Percentiles rank a stretch among this genome's conserved stretches.
Conservation (phyloP, 2,329 filamentous ascomycete genomes). For the Talaromyces atroroseus region DNA sequence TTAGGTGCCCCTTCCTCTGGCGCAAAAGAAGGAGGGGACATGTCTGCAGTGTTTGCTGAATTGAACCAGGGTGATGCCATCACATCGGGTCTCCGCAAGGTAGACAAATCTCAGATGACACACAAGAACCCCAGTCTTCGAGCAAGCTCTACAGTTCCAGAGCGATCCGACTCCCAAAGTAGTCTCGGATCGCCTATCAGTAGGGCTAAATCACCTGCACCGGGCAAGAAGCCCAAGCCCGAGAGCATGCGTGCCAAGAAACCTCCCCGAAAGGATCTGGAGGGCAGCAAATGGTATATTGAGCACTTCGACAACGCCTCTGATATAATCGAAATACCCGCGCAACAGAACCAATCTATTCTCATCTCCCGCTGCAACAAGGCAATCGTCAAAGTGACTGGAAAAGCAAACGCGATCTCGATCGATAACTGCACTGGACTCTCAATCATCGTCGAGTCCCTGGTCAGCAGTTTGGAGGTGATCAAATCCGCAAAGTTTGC, state of each 20-base stretch:
- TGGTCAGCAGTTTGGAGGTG: slow-evolving; percentile 87
- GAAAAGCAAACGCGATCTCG: slow-evolving; percentile 95
- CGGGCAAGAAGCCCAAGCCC: slow-evolving; percentile 80
- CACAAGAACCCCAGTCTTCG: slow-evolving; percentile 94
- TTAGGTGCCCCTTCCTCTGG: slow-evolving; percentile 28
- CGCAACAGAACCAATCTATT: slow-evolving; percentile 77
- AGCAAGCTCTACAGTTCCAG: slow-evolving; percentile 63
- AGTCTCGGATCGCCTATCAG: slow-evolving; percentile 43
- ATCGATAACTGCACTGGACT: slow-evolving; percentile 83
- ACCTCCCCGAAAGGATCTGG: slow-evolving; percentile 69
- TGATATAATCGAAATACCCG: slow-evolving; percentile 73
- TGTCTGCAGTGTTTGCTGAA: slow-evolving; percentile 85
- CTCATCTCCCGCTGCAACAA: slow-evolving; percentile 90
- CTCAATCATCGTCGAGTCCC: slow-evolving; percentile 79
- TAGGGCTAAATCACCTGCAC: slow-evolving; percentile 77
- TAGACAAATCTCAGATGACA: slow-evolving; percentile 93
- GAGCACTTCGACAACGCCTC: slow-evolving; percentile 84
- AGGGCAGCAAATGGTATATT: slow-evolving; percentile 90
- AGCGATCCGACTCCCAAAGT: slow-evolving; percentile 48
- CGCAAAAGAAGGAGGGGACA: slow-evolving; percentile 49
- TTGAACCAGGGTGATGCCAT: slow-evolving; percentile 86
- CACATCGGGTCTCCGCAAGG: slow-evolving; percentile 83
- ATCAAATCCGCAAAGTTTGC: slow-evolving; percentile 95
- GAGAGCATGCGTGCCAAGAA: slow-evolving; percentile 81
- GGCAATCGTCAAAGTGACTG: slow-evolving; percentile 79